Conservation (phyloP, 768 basidiomycete genomes). For the Lactarius vividus region DNA sequence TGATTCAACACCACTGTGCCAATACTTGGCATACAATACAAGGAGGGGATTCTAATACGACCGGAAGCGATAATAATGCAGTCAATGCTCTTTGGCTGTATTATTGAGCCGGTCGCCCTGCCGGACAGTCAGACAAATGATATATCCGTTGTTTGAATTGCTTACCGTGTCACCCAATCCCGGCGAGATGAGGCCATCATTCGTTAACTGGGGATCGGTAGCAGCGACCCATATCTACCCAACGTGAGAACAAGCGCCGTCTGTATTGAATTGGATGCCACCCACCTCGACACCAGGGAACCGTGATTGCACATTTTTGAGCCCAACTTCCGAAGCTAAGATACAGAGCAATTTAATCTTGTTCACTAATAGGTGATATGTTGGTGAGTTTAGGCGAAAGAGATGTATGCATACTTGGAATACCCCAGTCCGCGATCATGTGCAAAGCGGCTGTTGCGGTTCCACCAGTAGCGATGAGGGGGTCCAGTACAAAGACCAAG, state of each 20-base stretch:
- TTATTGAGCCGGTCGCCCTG: conserved; percentile 87
- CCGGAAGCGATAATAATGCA: neutral
- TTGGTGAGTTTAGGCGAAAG: neutral
- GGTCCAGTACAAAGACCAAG: conserved; percentile 84
- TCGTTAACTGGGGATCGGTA: conserved; percentile 69
- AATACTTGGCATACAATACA: neutral
- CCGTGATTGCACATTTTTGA: conserved; percentile 58
- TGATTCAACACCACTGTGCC: neutral
- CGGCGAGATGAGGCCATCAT: conserved; percentile 78
- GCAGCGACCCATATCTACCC: conserved; percentile 82
- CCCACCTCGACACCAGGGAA: conserved; percentile 81
- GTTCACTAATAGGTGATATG: conserved; percentile 40
- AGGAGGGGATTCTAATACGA: neutral
- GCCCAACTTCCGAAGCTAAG: conserved; percentile 73
- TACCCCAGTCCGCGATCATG: conserved; percentile 86
- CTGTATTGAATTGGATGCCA: conserved; percentile 10
- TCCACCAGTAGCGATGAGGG: conserved; percentile 91
- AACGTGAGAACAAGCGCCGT: neutral
- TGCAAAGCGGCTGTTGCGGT: conserved; percentile 84
- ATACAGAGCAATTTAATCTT: conserved; percentile 82
- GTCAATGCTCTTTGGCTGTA: conserved; percentile 39
- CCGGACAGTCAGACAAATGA: neutral
- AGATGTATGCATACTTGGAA: conserved; percentile 48
- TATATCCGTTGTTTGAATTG: conserved; percentile 18
- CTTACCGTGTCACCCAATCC: conserved; percentile 88